Evolutionary conservation across 2,329 filamentous ascomycete genomes (phyloP).

Genomic region (Sporothrix sp.): DNA sequence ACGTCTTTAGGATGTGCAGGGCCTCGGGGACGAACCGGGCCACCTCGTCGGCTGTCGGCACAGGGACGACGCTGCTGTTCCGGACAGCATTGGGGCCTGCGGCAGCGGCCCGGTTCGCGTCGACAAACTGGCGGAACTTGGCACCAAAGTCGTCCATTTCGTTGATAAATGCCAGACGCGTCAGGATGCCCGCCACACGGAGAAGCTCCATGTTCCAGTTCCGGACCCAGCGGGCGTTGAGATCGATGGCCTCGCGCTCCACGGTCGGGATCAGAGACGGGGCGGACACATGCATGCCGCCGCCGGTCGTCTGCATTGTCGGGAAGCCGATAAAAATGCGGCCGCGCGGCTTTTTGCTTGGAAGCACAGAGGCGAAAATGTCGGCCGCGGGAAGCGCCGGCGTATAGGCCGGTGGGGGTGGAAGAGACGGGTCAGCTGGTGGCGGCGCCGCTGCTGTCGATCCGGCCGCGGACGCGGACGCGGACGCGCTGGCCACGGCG

Average conservation of each 20-base stretch:
- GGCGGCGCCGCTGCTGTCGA: neutral
- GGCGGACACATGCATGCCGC: conserved; percentile 87
- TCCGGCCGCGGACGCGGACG: neutral
- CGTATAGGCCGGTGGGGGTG: conserved; percentile 32
- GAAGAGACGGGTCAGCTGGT: neutral
- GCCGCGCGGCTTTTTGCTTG: conserved; percentile 70
- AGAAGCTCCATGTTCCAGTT: conserved; percentile 95
- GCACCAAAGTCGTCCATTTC: conserved; percentile 71
- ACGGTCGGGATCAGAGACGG: conserved; percentile 96
- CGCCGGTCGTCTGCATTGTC: conserved; percentile 91
- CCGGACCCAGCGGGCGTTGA: conserved; percentile 90
- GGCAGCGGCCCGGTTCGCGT: conserved; percentile 17
- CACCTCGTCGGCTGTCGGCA: conserved; percentile 48
- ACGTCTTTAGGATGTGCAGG: conserved; percentile 75
- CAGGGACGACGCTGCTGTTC: neutral
- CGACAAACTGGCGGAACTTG: conserved; percentile 39
- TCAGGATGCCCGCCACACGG: conserved; percentile 79
- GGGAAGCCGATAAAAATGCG: conserved; percentile 96
- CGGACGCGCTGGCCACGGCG: conserved; percentile 13
- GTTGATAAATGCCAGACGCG: conserved; percentile 74
- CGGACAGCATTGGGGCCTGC: neutral
- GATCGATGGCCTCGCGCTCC: conserved; percentile 89
- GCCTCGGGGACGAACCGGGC: conserved; percentile 64
- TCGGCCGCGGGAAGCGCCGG: conserved; percentile 47
- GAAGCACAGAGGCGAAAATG: conserved; percentile 83